Percentiles rank a stretch among this genome's conserved stretches.
Conservation (phyloP, 148 eudicot genomes). For the Rhododendron ferrugineum region DNA sequence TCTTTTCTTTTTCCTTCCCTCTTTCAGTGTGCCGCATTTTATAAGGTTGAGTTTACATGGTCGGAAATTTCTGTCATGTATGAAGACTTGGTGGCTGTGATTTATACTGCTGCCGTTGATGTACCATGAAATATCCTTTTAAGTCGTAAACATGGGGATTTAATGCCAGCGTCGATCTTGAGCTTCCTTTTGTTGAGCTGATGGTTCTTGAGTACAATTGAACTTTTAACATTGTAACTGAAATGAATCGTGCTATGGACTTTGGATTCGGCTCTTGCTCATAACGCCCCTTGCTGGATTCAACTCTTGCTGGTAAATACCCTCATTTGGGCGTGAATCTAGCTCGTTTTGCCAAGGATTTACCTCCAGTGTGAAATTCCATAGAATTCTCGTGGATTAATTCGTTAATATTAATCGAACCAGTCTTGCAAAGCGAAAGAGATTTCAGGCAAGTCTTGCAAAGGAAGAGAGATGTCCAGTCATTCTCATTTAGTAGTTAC, state of each 20-base stretch:
- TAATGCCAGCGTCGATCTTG: not conserved
- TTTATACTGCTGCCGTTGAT: not conserved
- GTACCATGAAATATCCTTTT: not conserved
- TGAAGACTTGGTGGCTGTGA: not conserved
- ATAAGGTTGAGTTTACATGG: conserved; percentile 10
- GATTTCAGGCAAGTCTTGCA: not conserved
- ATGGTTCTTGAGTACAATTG: not conserved
- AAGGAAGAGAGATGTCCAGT: not conserved
- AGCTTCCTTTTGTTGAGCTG: not conserved
- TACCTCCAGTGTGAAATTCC: not conserved
- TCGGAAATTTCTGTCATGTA: not conserved
- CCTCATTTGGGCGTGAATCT: not conserved
- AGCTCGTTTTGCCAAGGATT: not conserved
- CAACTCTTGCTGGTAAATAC: not conserved
- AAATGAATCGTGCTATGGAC: not conserved
- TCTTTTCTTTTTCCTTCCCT: not conserved
- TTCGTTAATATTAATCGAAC: no score
- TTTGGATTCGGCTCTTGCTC: not conserved
- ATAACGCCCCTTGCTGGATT: not conserved
- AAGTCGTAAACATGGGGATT: not conserved
- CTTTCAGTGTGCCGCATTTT: not conserved
- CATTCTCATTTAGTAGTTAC: not conserved
- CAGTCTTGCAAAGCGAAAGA: not conserved
- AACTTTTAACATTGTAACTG: not conserved
- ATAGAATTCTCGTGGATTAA: not conserved